Percentiles rank a stretch among this genome's conserved stretches.
phyloP scores from a whole-genome alignment of 2,329 filamentous ascomycete genomes.

The Paecilomyces variotii region DNA sequence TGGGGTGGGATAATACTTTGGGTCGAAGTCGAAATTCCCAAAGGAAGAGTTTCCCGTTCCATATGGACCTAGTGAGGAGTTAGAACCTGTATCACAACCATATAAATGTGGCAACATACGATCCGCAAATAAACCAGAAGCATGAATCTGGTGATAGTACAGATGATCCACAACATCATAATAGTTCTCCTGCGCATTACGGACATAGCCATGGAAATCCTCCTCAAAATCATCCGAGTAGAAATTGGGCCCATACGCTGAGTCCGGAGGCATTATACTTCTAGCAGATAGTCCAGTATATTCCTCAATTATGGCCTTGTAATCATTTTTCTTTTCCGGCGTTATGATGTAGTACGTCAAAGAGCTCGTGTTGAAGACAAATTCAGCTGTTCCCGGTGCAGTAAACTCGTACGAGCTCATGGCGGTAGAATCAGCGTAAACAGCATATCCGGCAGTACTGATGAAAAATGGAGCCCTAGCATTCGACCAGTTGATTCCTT shows the following conservation, averaged over 20 bases:
- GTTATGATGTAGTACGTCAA: neutral
- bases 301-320: neutral
- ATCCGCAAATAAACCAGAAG: neutral
- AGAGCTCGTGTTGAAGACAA: constrained; percentile 1
- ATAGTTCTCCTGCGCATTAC: neutral
- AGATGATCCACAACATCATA: constrained; percentile 1
- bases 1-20: neutral
- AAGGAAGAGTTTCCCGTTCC: neutral
- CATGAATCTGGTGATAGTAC: neutral
- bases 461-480: neutral
- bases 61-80: neutral
- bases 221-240: neutral
- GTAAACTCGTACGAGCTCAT: neutral
- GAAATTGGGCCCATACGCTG: neutral
- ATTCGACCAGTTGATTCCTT: neutral
- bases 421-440: neutral
- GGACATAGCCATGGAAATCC: neutral
- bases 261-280: neutral
- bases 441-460: neutral
- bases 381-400: neutral
- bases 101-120: neutral
- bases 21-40: neutral
- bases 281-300: neutral
- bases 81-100: neutral
- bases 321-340: neutral